Conservation (phyloP, 129 eudicot genomes). For the Saussurea involucrata region DNA sequence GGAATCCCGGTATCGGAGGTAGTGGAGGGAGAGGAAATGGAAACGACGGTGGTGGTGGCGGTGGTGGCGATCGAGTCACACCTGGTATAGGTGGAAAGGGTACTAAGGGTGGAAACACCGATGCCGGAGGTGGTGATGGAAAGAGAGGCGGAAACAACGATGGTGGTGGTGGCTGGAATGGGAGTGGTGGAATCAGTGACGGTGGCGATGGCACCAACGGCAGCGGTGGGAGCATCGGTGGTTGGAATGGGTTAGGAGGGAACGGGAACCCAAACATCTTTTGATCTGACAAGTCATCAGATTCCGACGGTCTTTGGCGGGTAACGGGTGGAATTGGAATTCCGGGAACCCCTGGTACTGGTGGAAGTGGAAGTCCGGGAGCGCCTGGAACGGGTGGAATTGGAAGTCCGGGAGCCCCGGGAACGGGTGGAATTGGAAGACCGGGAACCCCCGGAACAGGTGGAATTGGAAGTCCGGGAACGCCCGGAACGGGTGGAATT, state of each 20-base stretch:
- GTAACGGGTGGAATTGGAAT: background rate
- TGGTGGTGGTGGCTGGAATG: constrained; percentile 5
- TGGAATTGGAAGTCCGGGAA: background rate
- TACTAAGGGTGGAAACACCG: background rate
- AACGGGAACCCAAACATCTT: constrained; percentile 29
- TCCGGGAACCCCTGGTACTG: too few species aligned
- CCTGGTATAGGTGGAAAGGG: constrained; percentile 15
- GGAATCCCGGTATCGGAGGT: constrained; percentile 60
- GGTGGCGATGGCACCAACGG: constrained; percentile 40
- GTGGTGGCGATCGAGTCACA: constrained; percentile 17
- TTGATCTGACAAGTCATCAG: constrained; percentile 14
- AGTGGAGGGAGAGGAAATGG: constrained; percentile 44
- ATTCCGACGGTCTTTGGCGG: constrained; percentile 13
- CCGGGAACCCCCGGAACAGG: constrained; percentile 13
- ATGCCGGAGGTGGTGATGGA: constrained; percentile 8
- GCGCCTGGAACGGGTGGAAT: constrained; percentile 36
- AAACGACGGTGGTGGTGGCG: constrained; percentile 22
- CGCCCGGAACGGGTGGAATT: constrained; percentile 22
- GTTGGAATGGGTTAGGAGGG: constrained; percentile 43
- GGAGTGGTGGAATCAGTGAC: constrained; percentile 21
- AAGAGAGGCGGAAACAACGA: background rate
- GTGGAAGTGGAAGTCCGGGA: constrained; percentile 48
- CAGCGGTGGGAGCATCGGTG: constrained; percentile 36
- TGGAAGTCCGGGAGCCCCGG: constrained; percentile 23
- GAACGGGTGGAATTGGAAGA: constrained; percentile 42